Base-by-base conservation (phyloP, 2,329 filamentous ascomycete genomes). In the Eutypella sp. region DNA sequence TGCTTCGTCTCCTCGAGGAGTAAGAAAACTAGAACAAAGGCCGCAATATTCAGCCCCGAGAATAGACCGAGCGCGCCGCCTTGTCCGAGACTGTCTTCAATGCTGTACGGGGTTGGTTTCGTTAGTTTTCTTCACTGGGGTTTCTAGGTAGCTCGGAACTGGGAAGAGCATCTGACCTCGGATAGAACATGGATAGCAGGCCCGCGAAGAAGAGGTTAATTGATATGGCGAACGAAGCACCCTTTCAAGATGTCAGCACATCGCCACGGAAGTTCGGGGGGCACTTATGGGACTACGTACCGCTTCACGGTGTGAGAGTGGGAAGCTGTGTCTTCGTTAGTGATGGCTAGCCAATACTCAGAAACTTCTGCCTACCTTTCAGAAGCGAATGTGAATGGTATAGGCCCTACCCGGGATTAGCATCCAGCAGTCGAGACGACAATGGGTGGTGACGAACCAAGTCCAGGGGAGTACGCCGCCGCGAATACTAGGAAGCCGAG, bases 361-460 rank as follows among this genome's bases (percentile, higher is more conserved):
- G 3, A 20, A 11, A 6, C 2, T 24, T 23, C 10, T 9, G 37
- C 59, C 49, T 40, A 57, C 58, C 56, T 59, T 52, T 76, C 74
- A 3, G 72, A 72, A 11, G 73, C 73, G 16, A 76, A 62, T 2
- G 71, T 76, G 40, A 75, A 76, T 0, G 73, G 70, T 10, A 75
- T 74, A 0, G 73, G 73, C 0, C 72, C 73, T 48, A 65, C 25
- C 13, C 39, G 9, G 57, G 58, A 6, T 9, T 40, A 40, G 45
- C 18, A 45, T 19, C 34, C n/a, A n/a, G n/a, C n/a, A n/a, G n/a
- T n/a, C n/a, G n/a, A n/a, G n/a, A n/a, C n/a, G n/a, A n/a, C n/a
- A n/a, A n/a, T n/a, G n/a, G n/a, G n/a, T n/a, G n/a, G n/a, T 8
- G 16, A 44, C 50, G 22, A 45, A 61, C 60, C 61, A 39, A 63